Evolutionary conservation across 768 basidiomycete genomes (phyloP), one percentile per base, ranked within the genome.

Genomic region (Russula compacta): DNA sequence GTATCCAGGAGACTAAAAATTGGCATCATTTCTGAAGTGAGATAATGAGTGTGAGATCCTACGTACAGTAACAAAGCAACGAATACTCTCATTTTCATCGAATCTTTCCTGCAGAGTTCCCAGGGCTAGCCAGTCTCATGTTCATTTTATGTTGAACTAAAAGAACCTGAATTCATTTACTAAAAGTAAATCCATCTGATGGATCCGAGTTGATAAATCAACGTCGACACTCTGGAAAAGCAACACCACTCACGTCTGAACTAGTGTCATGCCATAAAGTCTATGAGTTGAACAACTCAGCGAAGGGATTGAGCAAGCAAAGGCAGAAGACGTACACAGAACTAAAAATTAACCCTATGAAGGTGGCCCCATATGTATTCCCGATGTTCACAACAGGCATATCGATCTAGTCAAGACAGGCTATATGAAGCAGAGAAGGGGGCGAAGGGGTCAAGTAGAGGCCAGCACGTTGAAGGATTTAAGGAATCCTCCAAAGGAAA

Each of bases 1-100:
- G 77, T 76, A 68, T 82, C 79, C 58, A 80, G 64, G 15, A 76
- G 1, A 67, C 78, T 78, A 53, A 29, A 29, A 15, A 35, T 17
- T 17, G 24, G 24, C 36, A 36, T 43, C 7, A 24, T 6, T 12
- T 29, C 10, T 39, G 12, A 36, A 33, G 15, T 12, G 36, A 10
- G 10, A 11, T 39, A 3, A 32, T 43, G 12, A 46, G 15, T 51
- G 44, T 29, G 3, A 29, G 24, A 29, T 29, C 24, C 1, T 29
- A 29, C 24, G 24, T 29, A 29, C 24, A 29, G 3, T 46, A 59
- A 10, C 8, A 46, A 10, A 9, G 35, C 51, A 19, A 59, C 6
- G 7, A 59, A 44, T 4, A 17, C 6, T 24, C 46, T 38, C 42
- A 59, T 42, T 3, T 1, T 0, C 10, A 7, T 36, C 12, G 42